Percentiles rank a stretch among this genome's conserved stretches.
Evolutionary conservation across 2,329 filamentous ascomycete genomes (phyloP).

Genomic region (Cytospora mali): DNA sequence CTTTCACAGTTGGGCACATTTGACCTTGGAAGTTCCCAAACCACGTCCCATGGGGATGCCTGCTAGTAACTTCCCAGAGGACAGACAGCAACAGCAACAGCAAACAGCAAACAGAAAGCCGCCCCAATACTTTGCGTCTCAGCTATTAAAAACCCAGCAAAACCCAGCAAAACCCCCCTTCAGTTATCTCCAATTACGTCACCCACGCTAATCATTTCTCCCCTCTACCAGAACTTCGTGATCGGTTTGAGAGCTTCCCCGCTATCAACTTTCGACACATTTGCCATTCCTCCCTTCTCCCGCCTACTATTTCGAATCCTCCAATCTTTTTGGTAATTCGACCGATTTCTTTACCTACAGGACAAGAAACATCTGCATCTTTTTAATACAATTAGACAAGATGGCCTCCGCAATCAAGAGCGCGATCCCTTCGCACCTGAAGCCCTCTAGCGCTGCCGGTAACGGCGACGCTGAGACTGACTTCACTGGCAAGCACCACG

Average conservation of each 20-base stretch:
- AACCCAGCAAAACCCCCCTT: background rate
- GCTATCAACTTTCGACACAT: conserved; percentile 20
- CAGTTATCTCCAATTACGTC: conserved; percentile 20
- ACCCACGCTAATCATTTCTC: conserved; percentile 23
- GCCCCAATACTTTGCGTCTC: background rate
- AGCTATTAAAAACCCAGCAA: background rate
- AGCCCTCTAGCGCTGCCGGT: conserved; percentile 57
- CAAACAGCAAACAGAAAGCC: background rate
- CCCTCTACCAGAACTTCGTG: conserved; percentile 19
- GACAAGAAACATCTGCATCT: conserved; percentile 3
- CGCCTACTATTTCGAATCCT: conserved; percentile 5
- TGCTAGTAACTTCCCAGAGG: background rate
- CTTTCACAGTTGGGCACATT: background rate
- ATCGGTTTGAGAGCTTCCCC: conserved; percentile 18
- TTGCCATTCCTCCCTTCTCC: conserved; percentile 2
- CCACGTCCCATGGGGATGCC: background rate
- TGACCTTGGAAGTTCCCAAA: background rate
- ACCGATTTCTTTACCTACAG: background rate
- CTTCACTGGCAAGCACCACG: conserved; percentile 71
- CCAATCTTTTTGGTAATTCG: background rate
- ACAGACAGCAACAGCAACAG: too few relatives aligned
- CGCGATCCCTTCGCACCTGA: conserved; percentile 83
- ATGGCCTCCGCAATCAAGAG: conserved; percentile 75
- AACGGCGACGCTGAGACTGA: conserved; percentile 49
- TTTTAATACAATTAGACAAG: conserved; percentile 34